Evolutionary conservation across 2,329 filamentous ascomycete species (phyloP), one percentile per base, ranked within the genome.

Genomic region (Penicillium psychrosexuale): DNA sequence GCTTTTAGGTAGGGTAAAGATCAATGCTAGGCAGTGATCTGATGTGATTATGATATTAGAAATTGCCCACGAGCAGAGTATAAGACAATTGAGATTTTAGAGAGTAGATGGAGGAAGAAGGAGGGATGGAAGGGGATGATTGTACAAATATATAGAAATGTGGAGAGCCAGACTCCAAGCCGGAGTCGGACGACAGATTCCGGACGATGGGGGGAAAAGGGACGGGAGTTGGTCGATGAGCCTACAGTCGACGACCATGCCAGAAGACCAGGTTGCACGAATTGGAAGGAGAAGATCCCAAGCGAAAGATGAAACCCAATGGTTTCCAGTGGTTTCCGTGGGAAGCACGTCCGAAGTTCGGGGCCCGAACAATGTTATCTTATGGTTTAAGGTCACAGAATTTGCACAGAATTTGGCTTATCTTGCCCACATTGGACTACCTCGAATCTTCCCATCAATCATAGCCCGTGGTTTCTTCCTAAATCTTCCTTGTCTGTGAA

Each of bases 311-410:
- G 46, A 52, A 44, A 51, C 22, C 30, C 47, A 49, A 49, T 49
- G 36, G 27, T 37, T 47, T 36, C 48, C 51, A 47, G 47, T 54
- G 46, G 39, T 46, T 58, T 58, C 58, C 55, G 57, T 58, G 60
- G 58, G 55, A 60, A 57, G 52, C 55, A 59, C 45, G 66, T 65
- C 69, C 69, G 69, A 71, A 69, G 38, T 67, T 71, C 68, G 69
- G 69, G 68, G 61, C 50, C 47, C 17, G 50, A 43, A 19, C 27
- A 31, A 48, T 44, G 60, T 72, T 71, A 71, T 66, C 67, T 66
- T 62, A 71, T 71, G 55, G 44, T 61, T 71, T 71, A 61, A 66
- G 64, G 69, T 72, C 69, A 72, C 66, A 70, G 62, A 66, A 42
- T 42, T 42, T 42, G 39, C 39, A 42, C 39, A 42, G 39, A 57